Percentiles rank a stretch among this genome's conserved stretches.
Conservation (phyloP, 2,329 filamentous ascomycete genomes). For the Clarireedia sp. region DNA sequence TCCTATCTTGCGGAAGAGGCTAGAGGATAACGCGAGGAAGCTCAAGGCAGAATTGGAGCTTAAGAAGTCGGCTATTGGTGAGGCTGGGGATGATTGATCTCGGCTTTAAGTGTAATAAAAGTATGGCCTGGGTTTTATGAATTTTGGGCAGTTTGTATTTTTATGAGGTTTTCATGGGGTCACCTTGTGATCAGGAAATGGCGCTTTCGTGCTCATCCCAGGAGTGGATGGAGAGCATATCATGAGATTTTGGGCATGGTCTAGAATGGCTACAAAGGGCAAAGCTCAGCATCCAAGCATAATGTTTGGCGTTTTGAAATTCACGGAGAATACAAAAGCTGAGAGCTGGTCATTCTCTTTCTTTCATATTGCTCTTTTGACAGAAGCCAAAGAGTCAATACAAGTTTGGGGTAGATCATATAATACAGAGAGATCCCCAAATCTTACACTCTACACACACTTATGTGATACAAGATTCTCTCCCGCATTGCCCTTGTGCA, state of each 20-base stretch:
- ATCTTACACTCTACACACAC: neutral
- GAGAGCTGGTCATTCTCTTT: neutral
- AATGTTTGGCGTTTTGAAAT: neutral
- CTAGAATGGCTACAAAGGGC: neutral
- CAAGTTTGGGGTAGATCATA: neutral
- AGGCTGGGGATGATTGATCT: conserved; percentile 24
- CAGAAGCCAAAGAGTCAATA: neutral
- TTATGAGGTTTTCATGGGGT: neutral
- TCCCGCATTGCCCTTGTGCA: neutral
- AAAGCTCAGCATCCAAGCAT: no score
- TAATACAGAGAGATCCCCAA: conserved; percentile 3
- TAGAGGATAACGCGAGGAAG: conserved; percentile 40
- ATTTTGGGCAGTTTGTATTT: neutral
- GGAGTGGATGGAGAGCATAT: neutral
- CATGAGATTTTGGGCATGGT: neutral
- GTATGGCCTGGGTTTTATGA: no score
- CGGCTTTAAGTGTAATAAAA: neutral
- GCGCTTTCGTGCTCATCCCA: neutral
- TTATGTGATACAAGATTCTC: neutral
- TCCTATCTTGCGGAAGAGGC: conserved; percentile 40
- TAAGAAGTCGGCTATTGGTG: conserved; percentile 38
- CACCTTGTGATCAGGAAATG: neutral
- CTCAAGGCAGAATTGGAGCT: conserved; percentile 45
- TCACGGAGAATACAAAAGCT: no score
- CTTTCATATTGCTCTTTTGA: neutral